Conservation (phyloP, 495 filamentous ascomycete species). For the Penicillium steckii region DNA sequence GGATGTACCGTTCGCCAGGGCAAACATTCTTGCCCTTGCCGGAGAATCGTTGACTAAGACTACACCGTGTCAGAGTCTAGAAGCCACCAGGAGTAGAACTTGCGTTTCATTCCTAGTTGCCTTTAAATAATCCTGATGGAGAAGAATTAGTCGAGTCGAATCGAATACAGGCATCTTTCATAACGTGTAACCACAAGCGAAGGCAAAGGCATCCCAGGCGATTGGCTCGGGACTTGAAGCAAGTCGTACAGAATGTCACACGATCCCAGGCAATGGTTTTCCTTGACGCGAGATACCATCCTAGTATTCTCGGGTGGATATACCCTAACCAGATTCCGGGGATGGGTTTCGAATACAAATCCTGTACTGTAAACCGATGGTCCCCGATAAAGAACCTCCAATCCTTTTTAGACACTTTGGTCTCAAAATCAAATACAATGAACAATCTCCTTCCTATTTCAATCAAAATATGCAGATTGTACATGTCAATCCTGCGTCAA, state of each 20-base stretch:
- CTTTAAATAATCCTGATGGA: background rate
- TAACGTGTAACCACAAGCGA: background rate
- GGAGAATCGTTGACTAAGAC: background rate
- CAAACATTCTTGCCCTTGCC: background rate
- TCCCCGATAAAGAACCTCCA: background rate
- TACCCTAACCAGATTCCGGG: too few species aligned
- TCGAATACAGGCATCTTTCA: background rate
- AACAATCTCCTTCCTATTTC: background rate
- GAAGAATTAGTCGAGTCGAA: too few species aligned
- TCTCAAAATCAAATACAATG: background rate
- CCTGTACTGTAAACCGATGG: background rate
- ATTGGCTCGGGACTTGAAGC: background rate
- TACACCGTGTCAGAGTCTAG: background rate
- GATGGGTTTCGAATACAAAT: too few species aligned
- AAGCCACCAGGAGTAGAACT: too few species aligned
- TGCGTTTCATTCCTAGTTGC: background rate
- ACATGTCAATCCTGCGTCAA: background rate
- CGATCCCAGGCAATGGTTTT: background rate
- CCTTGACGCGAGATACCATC: background rate
- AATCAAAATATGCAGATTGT: background rate
- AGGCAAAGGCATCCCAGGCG: background rate
- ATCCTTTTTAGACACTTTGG: too few species aligned
- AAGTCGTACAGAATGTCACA: background rate
- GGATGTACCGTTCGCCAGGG: background rate
- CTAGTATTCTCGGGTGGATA: background rate